Conservation (phyloP, 129 eudicot genomes). For the Centaurea solstitialis region DNA sequence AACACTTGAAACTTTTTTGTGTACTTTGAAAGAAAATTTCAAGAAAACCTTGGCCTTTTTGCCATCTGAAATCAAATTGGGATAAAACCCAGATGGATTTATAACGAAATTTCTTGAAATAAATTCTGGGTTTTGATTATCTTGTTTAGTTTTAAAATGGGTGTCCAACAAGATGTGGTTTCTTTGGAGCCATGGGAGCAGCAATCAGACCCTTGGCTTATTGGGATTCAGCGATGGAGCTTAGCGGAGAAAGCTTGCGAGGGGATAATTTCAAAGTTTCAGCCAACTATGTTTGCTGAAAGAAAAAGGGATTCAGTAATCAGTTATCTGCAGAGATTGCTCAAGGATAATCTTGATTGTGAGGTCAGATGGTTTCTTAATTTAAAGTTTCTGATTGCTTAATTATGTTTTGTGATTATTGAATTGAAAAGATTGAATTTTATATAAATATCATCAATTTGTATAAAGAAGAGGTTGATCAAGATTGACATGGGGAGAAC, state of each 20-base stretch:
- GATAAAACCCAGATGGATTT: conserved; percentile 7
- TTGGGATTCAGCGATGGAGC: conserved; percentile 57
- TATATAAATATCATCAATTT: not conserved
- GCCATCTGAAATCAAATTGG: conserved; percentile 24
- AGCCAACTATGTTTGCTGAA: conserved; percentile 65
- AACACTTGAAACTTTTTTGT: conserved; percentile 11
- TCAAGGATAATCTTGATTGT: conserved; percentile 49
- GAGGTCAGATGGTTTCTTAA: conserved; percentile 54
- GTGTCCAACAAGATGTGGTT: conserved; percentile 27
- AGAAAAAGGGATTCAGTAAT: conserved; percentile 57
- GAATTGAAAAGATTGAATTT: not conserved
- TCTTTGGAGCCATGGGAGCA: conserved; percentile 9
- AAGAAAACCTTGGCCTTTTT: not conserved
- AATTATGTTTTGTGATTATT: not conserved
- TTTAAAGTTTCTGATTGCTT: not conserved
- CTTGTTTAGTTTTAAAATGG: conserved; percentile 1
- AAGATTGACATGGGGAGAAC: conserved; percentile 9
- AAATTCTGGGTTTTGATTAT: conserved; percentile 13
- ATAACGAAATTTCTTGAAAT: conserved; percentile 7
- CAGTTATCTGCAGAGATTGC: conserved; percentile 61
- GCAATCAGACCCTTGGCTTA: conserved; percentile 7
- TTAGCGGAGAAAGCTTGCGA: conserved; percentile 56
- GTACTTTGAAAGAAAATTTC: conserved; percentile 5
- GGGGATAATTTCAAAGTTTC: conserved; percentile 56
- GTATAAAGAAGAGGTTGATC: not conserved